Conservation (phyloP, 2,329 filamentous ascomycete genomes). For the Fusarium bactridioides region DNA sequence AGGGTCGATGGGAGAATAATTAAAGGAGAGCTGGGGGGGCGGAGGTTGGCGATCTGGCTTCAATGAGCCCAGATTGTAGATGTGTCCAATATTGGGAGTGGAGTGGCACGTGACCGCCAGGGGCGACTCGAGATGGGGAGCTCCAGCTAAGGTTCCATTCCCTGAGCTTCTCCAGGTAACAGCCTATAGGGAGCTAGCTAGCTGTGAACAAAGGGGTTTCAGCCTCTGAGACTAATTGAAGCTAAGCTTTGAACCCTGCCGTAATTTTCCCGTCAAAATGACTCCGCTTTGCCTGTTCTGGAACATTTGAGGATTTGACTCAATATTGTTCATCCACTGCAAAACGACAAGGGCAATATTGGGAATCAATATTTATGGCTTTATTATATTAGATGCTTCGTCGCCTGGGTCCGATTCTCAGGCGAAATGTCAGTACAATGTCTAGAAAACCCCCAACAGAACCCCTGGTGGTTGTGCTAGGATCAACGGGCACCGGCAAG, state of each 20-base stretch:
- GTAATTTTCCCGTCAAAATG: conserved; percentile 32
- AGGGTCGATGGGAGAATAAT: conserved; percentile 45
- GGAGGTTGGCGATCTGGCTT: conserved; percentile 55
- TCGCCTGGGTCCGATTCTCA: conserved; percentile 34
- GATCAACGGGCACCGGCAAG: conserved; percentile 92
- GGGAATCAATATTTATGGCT: background rate
- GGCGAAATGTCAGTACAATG: conserved; percentile 53
- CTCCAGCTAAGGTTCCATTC: conserved; percentile 9
- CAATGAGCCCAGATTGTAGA: conserved; percentile 51
- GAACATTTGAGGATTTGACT: conserved; percentile 19
- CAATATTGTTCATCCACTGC: background rate
- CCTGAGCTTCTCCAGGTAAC: conserved; percentile 26
- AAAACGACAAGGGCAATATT: background rate
- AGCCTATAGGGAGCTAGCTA: background rate
- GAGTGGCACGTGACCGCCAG: conserved; percentile 46
- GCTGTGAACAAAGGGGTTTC: conserved; percentile 28
- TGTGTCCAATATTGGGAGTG: conserved; percentile 54
- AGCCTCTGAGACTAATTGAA: conserved; percentile 23
- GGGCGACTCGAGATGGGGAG: conserved; percentile 4
- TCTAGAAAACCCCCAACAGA: conserved; percentile 51
- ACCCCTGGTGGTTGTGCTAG: conserved; percentile 82
- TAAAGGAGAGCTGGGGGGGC: conserved; percentile 48
- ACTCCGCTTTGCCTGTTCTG: conserved; percentile 25
- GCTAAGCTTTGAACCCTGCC: conserved; percentile 6
- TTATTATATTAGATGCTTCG: conserved; percentile 39